Conservation (phyloP, 2,329 filamentous ascomycete genomes). For the Penicillium crustosum region DNA sequence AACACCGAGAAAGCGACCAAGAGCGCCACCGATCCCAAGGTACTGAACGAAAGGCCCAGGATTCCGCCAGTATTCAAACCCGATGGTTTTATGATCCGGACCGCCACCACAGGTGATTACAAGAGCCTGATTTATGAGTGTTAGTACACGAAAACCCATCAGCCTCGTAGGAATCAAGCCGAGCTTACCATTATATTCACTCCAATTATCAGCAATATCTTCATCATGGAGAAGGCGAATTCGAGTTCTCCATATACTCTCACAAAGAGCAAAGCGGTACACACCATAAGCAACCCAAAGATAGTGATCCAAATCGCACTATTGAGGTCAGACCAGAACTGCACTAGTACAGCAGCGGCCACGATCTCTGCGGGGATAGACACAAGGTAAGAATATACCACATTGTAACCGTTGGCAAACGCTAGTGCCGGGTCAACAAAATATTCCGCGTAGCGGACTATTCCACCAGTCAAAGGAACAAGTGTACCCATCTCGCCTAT, state of each 20-base stretch:
- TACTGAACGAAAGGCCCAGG: conserved; percentile 11
- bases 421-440: conserved; percentile 14
- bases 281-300: conserved; percentile 5
- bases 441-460: conserved; percentile 9
- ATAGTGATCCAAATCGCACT: conserved; percentile 3
- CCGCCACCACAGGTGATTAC: conserved; percentile 11
- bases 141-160: neutral
- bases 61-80: conserved; percentile 12
- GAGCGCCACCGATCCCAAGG: conserved; percentile 2
- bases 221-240: conserved; percentile 9
- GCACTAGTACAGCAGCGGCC: conserved; percentile 1
- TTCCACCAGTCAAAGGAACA: conserved; percentile 10
- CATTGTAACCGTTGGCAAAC: conserved; percentile 12
- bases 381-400: conserved; percentile 2
- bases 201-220: conserved; percentile 13
- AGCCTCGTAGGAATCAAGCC: neutral
- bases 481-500: conserved; percentile 9
- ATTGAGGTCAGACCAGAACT: conserved; percentile 3
- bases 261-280: neutral
- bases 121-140: neutral
- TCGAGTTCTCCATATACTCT: neutral
- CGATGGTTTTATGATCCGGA: conserved; percentile 10
- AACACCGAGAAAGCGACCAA: conserved; percentile 14
- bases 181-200: conserved; percentile 2
- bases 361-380: conserved; percentile 8